These are phyloP conservation scores for Pyrenula massariospora DNA, from an alignment of 495 filamentous ascomycete genomes.

Conservation along the genomic window DNA sequence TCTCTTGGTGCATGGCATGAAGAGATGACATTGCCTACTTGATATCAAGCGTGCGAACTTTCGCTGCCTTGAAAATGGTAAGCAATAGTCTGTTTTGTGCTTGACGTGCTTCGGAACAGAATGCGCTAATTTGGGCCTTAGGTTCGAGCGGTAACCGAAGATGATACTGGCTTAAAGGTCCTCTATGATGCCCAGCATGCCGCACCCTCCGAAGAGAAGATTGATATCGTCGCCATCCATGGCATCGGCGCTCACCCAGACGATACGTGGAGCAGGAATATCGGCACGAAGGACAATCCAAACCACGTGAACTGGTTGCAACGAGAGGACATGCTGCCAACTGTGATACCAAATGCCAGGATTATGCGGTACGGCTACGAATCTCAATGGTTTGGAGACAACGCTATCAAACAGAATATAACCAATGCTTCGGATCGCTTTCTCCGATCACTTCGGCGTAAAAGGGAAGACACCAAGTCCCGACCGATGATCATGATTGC, in stretches of 20 bases:
- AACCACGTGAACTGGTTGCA: slow-evolving; percentile 8
- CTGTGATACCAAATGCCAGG: slow-evolving; percentile 5
- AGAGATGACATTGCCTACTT: too few relatives aligned
- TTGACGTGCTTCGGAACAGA: too few relatives aligned
- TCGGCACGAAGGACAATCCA: neutral
- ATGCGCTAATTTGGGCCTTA: neutral
- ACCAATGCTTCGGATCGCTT: slow-evolving; percentile 5
- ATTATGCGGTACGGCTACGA: slow-evolving; percentile 12
- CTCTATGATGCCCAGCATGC: neutral
- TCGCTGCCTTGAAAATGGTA: too few relatives aligned
- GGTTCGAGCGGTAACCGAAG: neutral
- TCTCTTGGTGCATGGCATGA: too few relatives aligned
- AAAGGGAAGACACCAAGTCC: neutral
- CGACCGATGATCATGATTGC: neutral
- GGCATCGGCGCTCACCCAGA: slow-evolving; percentile 7
- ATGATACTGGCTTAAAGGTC: neutral
- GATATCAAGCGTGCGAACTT: too few relatives aligned
- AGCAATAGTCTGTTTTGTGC: too few relatives aligned
- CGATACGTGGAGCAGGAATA: slow-evolving; percentile 7
- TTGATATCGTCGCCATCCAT: slow-evolving; percentile 5
- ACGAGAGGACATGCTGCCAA: slow-evolving; percentile 9
- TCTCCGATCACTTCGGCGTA: neutral
- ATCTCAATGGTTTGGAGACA: slow-evolving; percentile 10
- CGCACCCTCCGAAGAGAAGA: neutral
- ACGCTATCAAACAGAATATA: slow-evolving; percentile 8